Conservation (phyloP, 164 flowering plant genomes). For the Magnolia kwangsiensis region DNA sequence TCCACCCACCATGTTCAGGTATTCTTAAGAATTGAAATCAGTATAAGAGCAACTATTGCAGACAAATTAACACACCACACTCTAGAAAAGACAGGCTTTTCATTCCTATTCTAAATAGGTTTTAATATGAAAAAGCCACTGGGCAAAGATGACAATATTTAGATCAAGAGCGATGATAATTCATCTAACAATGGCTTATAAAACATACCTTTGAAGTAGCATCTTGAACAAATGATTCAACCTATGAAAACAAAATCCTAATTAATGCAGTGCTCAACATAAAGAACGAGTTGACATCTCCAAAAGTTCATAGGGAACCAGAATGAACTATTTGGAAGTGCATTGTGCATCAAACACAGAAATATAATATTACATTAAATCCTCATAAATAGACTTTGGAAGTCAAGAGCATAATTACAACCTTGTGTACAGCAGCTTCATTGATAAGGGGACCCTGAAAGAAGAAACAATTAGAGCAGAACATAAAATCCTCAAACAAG, state of each 20-base stretch:
- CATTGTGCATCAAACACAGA: not conserved
- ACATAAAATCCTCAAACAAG: not conserved
- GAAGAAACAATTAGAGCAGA: not conserved
- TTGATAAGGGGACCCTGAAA: slow-evolving; percentile 93
- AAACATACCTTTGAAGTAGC: slow-evolving; percentile 76
- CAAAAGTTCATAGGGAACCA: not conserved
- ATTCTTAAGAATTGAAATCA: too few relatives aligned
- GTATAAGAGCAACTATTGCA: too few relatives aligned
- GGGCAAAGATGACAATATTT: not conserved
- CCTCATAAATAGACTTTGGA: not conserved
- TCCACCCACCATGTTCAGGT: too few relatives aligned
- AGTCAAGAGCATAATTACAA: slow-evolving; percentile 10
- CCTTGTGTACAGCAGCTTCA: slow-evolving; percentile 91
- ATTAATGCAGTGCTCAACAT: not conserved
- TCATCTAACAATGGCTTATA: slow-evolving; percentile 1
- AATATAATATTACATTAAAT: not conserved
- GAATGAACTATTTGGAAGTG: not conserved
- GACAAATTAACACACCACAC: too few relatives aligned
- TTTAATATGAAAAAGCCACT: too few relatives aligned
- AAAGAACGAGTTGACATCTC: not conserved
- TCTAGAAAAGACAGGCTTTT: too few relatives aligned
- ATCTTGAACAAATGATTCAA: slow-evolving; percentile 76
- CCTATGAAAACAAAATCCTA: slow-evolving; percentile 36
- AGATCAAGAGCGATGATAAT: not conserved
- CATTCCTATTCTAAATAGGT: too few relatives aligned